Base-by-base conservation (phyloP, 208 protist genomes). In the Trypanosomatidae sp. region DNA sequence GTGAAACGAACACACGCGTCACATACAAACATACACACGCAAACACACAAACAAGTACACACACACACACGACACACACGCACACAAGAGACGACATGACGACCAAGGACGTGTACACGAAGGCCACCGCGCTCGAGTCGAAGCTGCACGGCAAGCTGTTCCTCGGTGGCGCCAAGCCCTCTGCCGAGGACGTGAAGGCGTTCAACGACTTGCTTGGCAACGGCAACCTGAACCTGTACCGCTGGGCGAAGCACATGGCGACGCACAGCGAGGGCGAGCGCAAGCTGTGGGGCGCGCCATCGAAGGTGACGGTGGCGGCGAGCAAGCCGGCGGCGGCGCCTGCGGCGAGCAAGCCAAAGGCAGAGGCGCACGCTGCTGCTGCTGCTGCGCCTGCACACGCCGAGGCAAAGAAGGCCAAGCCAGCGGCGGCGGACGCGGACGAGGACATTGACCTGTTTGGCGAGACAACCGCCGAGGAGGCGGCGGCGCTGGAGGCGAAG, bases 401-500 rank as follows among this genome's bases (percentile, higher is more conserved):
- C 18, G 43, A 26, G 19, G 42, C 26, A 19, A 32, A 53, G 50
- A 63, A 66, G 48, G 33, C 28, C 16, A 39, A 51, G 40, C 41
- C 55, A 8, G 26, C 33, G 26, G 43, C 55, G 39, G 27, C 55
- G 2, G 57, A 13, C 22, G 46, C 25, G 3, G 43, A 57, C 35
- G 44, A 60, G 39, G 54, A 61, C 33, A 43, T 56, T 40, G 54
- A 54, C 35, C 48, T 62, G 23, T 57, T 46, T 23, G 48, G 48
- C 20, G 40, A 56, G 49, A 48, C 39, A 3, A 56, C 85, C 19
- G 81, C 87, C 54, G 81, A 89, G 63, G 81, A 91, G 61, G 50
- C 77, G 43, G 70, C 70, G 2, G 80, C 81, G n/a, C 79, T 89
- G 27, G 79, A 86, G 48, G 74, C 73, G n/a, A 89, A 89, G 78